Evolutionary conservation across 352 stramenopile species (phyloP).

Genomic region (Phytophthora vignae): DNA sequence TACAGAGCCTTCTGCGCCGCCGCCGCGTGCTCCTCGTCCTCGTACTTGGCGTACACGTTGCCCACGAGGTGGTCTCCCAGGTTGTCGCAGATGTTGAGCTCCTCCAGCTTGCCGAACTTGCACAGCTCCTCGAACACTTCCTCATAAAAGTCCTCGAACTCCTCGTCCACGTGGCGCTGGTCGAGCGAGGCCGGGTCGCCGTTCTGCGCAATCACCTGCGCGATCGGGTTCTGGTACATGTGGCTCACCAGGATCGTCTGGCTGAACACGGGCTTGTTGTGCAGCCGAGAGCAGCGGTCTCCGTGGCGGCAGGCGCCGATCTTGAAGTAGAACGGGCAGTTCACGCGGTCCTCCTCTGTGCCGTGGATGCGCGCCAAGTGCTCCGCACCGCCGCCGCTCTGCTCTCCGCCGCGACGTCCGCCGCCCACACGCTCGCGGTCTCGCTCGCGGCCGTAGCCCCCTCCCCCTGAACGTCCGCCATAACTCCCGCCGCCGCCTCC

Average conservation of each 20-base stretch:
- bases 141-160: constrained; percentile 97
- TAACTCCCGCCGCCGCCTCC: constrained; percentile 39
- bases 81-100: constrained; percentile 99
- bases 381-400: constrained; percentile 90
- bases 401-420: constrained; percentile 63
- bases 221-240: constrained; percentile 97
- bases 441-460: constrained; percentile 63
- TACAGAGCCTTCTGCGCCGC: constrained; percentile 97
- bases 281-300: constrained; percentile 97
- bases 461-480: constrained; percentile 49
- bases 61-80: constrained; percentile 99
- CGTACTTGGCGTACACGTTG: constrained; percentile 99
- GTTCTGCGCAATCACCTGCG: constrained; percentile 90
- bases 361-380: constrained; percentile 98
- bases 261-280: constrained; percentile 99
- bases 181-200: constrained; percentile 86
- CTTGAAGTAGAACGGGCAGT: constrained; percentile 99
- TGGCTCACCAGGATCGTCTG: constrained; percentile 99
- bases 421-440: constrained; percentile 61
- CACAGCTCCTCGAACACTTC: constrained; percentile 98
- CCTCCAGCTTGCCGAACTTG: constrained; percentile 98
- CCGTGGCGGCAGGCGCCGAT: constrained; percentile 99
- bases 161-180: constrained; percentile 93
- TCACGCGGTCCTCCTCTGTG: constrained; percentile 97
- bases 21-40: constrained; percentile 98